Evolutionary conservation across 192 early-diverging fungal genomes (phyloP), one percentile per base, ranked within the genome.

Genomic region (Paraglomus brasilianum): DNA sequence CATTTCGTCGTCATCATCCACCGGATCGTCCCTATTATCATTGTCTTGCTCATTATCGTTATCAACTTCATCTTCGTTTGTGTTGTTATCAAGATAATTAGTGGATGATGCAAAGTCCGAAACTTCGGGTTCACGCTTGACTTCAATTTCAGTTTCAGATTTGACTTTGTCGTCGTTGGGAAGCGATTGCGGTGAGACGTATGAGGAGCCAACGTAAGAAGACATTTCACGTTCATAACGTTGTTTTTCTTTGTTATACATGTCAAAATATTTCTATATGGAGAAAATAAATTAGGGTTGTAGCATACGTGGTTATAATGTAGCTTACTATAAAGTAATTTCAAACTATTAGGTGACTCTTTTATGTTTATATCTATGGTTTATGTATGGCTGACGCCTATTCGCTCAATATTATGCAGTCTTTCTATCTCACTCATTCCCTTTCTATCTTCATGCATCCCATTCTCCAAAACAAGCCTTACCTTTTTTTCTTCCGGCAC

Each of bases 241-340:
- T 42, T 71, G 51, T 61, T 72, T 72, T 58, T 81, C 79, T 47
- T 75, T 77, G 14, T 78, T 71, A 62, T 81, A 81, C 38, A 74
- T 39, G 15, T 78, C 76, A 65, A 75, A 77, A 63, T 81, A 81
- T 75, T 75, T 81, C 79, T 81, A 52, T 13, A 51, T n/a, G 2
- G 11, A 38, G 8, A 15, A 30, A 43, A 21, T 50, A 41, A 17
- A 40, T n/a, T n/a, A n/a, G n/a, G n/a, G n/a, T n/a, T n/a, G n/a
- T n/a, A n/a, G n/a, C n/a, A n/a, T n/a, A n/a, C n/a, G n/a, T n/a
- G n/a, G n/a, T n/a, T n/a, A n/a, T n/a, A n/a, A n/a, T n/a, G n/a
- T n/a, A n/a, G n/a, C n/a, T n/a, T n/a, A n/a, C n/a, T n/a, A n/a
- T n/a, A n/a, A n/a, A n/a, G n/a, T n/a, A n/a, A n/a, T n/a, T n/a